Evolutionary conservation across 2,329 filamentous ascomycete genomes (phyloP).

Genomic region (Colletotrichum destructivum): DNA sequence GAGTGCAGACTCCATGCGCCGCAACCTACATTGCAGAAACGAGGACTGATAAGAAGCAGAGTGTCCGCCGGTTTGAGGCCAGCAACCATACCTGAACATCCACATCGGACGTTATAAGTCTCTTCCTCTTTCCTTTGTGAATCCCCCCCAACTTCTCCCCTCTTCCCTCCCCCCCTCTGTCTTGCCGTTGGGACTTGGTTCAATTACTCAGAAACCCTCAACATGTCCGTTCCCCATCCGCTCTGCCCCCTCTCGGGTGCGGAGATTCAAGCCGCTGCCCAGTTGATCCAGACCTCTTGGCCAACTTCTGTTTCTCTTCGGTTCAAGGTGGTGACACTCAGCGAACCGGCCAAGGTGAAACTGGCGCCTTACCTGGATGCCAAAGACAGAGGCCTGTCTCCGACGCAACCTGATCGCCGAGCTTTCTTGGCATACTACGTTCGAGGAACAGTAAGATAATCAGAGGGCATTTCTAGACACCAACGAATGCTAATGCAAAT

Average conservation of each 20-base stretch:
- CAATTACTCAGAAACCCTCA: not conserved
- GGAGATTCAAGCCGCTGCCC: conserved; percentile 68
- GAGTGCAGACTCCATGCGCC: conserved; percentile 28
- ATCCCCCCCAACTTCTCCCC: not conserved
- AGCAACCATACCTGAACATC: conserved; percentile 11
- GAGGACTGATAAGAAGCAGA: conserved; percentile 19
- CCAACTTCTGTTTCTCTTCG: conserved; percentile 69
- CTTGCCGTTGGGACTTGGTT: not conserved
- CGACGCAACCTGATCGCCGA: conserved; percentile 59
- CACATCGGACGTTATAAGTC: conserved; percentile 8
- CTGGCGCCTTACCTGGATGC: conserved; percentile 66
- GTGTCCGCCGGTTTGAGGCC: conserved; percentile 35
- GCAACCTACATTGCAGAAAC: conserved; percentile 16
- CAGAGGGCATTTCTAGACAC: not conserved
- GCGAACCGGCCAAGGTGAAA: conserved; percentile 69
- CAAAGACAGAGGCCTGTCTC: conserved; percentile 57
- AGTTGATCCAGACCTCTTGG: conserved; percentile 68
- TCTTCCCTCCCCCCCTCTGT: not conserved
- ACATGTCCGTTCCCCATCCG: conserved; percentile 60
- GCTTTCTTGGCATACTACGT: conserved; percentile 73
- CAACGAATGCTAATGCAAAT: conserved; percentile 19
- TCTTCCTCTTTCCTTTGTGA: not conserved
- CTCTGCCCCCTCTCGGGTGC: conserved; percentile 71
- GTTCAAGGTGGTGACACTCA: conserved; percentile 75
- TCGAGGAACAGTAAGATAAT: conserved; percentile 67